Conservation (phyloP, 306 rosid genomes). For the Malus asiatica region DNA sequence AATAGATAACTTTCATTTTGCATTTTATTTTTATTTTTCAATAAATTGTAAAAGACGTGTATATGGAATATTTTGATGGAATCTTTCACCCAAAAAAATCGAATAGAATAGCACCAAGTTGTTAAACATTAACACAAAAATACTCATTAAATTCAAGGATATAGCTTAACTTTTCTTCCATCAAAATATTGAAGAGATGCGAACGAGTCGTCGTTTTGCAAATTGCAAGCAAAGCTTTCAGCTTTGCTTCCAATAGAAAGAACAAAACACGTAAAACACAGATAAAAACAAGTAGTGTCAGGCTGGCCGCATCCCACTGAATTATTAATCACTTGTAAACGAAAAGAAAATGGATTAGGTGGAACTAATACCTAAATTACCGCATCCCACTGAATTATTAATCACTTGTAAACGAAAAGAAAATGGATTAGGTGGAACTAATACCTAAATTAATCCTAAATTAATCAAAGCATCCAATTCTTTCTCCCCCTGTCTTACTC, state of each 20-base stretch:
- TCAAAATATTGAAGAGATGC: background rate
- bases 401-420: background rate
- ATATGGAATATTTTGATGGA: no score
- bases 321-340: background rate
- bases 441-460: background rate
- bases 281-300: slow-evolving; percentile 10
- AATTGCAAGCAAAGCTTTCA: background rate
- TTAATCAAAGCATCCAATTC: background rate
- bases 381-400: background rate
- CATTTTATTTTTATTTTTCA: no score
- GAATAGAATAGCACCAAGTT: background rate
- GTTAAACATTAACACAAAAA: background rate
- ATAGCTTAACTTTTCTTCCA: background rate
- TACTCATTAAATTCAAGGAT: background rate
- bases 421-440: slow-evolving; percentile 10
- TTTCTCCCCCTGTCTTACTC: background rate
- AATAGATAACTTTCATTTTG: no score
- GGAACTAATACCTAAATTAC: slow-evolving; percentile 1
- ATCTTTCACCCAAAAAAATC: background rate
- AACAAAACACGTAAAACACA: slow-evolving; percentile 13
- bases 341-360: slow-evolving; percentile 4
- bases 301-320: slow-evolving; percentile 22
- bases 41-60: no score
- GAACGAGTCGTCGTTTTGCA: background rate
- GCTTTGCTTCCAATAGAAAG: background rate